A percentile compares a stretch with the other conserved stretches of the same genome.
Evolutionary conservation across 768 basidiomycete species (phyloP).

Genomic region (Leccinum variicolor): DNA sequence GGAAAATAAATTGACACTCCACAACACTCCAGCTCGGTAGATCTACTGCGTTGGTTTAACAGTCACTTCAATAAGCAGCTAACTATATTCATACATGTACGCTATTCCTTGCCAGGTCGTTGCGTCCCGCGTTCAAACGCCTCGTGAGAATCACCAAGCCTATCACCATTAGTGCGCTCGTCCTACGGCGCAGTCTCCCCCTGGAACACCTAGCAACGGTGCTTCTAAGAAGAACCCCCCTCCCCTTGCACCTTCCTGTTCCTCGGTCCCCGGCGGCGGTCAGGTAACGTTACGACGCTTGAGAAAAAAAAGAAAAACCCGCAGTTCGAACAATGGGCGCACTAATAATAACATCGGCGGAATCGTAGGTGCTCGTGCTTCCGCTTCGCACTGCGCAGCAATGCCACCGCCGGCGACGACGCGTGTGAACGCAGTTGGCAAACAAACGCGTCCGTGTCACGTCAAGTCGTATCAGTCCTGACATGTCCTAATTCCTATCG

Average conservation of each 20-base stretch:
- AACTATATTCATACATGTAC: background rate
- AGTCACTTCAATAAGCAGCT: no score
- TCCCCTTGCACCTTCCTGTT: background rate
- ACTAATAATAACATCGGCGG: background rate
- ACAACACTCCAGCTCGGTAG: background rate
- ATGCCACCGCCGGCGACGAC: background rate
- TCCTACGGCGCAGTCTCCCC: background rate
- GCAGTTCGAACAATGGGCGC: background rate
- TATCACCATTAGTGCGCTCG: background rate
- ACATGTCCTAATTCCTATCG: background rate
- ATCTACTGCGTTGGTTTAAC: no score
- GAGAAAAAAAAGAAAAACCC: background rate
- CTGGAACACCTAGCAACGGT: background rate
- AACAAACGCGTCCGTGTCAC: background rate
- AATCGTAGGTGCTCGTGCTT: background rate
- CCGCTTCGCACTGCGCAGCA: background rate
- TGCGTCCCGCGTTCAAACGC: background rate
- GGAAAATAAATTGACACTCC: background rate
- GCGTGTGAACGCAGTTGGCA: background rate
- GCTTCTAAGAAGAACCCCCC: background rate
- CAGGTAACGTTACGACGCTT: background rate
- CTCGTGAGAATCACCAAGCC: background rate
- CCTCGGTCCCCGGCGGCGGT: background rate
- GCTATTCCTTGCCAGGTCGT: background rate
- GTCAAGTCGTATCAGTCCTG: background rate